Base-by-base conservation (phyloP, 2,329 filamentous ascomycete genomes). In the Sporothrix curviconia region DNA sequence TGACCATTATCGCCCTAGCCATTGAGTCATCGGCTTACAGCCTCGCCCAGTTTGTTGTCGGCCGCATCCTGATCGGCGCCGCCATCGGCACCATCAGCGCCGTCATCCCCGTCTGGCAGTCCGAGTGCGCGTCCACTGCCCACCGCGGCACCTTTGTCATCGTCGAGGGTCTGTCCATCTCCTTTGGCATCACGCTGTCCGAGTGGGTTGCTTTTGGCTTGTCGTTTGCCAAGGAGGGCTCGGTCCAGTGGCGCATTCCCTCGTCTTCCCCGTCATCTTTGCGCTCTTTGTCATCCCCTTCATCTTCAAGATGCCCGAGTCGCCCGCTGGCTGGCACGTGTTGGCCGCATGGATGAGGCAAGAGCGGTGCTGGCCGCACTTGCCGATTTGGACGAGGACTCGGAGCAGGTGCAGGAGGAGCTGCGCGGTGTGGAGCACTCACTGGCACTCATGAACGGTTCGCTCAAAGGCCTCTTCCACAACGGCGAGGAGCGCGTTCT, bases 221-320 rank as follows among this genome's bases (percentile, higher is more conserved):
- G 9, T 42, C 50, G 19, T 43, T 52, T 34, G 36, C 37, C 12
- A 28, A 15, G 11, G 46, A 51, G 12, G 44, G 46, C 25, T 19
- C 37, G 15, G 51, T 54, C 14, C 37, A 42, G n/a, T 55, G 42
- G 53, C 49, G 49, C 19, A 68, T 80, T 19, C 77, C 79, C 71
- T 83, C 3, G 62, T 83, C 5, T 30, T 76, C 4, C 73, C 82
- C 3, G 73, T 82, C 57, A 65, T 61, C 7, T 68, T 72, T 9
- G 73, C 81, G 8, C 14, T 55, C 2, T 53, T 49, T 15, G 30
- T 51, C 28, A 43, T 58, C 14, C n/a, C 50, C 8, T 24, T 55
- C 7, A 28, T 51, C 28, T 78, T 77, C 72, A 76, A 80, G 67
- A 80, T 84, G 64, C 81, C 81, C 1, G 82, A 85, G 62, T 81